Conservation (phyloP, 1,139 yeast genomes). For the Saccharomyces hybrid region DNA sequence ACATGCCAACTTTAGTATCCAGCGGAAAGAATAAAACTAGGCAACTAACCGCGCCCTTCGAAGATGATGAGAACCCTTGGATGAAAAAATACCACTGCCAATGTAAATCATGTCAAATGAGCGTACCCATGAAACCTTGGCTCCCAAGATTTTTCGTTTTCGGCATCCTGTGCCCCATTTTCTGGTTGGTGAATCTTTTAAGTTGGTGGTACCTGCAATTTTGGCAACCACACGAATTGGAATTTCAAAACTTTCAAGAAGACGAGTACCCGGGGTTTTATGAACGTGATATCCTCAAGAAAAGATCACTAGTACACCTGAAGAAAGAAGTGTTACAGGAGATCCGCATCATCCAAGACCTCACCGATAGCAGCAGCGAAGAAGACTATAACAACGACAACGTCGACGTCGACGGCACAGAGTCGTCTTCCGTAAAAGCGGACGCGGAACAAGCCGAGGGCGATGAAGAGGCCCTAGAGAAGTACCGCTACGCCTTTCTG, state of each 20-base stretch:
- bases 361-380: conserved; percentile 2
- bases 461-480: not conserved
- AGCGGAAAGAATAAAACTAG: not conserved
- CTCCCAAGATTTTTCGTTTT: conserved; percentile 14
- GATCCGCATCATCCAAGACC: not conserved
- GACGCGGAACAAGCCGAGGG: not conserved
- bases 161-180: conserved; percentile 23
- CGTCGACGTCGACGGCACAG: conserved; percentile 1
- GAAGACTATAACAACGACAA: not conserved
- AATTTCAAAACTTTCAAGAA: conserved; percentile 9
- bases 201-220: conserved; percentile 16
- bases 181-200: conserved; percentile 17
- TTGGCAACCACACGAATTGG: conserved; percentile 12
- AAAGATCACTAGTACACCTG: conserved; percentile 2
- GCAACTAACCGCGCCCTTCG: not conserved
- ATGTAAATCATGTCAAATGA: conserved; percentile 19
- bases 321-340: not conserved
- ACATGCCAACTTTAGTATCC: not conserved
- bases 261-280: conserved; percentile 22
- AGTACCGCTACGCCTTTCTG: conserved; percentile 6
- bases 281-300: conserved; percentile 11
- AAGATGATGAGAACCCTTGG: not conserved
- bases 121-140: conserved; percentile 4
- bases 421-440: not conserved
- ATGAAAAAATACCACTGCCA: conserved; percentile 14